Base-by-base conservation (phyloP, 2,329 filamentous ascomycete genomes). In the Phaeomoniella chlamydospora region DNA sequence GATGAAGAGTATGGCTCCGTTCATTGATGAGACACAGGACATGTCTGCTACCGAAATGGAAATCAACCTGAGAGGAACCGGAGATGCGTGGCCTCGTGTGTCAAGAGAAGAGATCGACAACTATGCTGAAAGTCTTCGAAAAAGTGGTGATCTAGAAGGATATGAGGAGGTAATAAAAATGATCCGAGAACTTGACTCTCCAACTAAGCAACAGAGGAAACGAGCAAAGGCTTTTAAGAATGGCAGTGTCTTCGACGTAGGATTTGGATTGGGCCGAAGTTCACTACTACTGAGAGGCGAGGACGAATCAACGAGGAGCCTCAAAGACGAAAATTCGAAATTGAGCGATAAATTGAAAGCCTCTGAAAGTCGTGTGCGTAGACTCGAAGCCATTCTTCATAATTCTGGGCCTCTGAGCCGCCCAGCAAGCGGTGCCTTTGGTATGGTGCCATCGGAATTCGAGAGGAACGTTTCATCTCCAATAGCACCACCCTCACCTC, bases 221-320 rank as follows among this genome's bases (percentile, higher is more conserved):
- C 75, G 85, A 39, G 74, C 90, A 4, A 93, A 88, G 54, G 86
- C 85, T 4, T 96, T 98, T 65, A 94, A 94, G 53, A 90, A 92
- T 51, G 90, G 90, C 12, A 96, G 90, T 51, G 72, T 96, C 26
- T 86, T 94, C 49, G 90, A 96, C 53, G 79, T 80, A n/a, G 18
- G 22, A n/a, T 6, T 36, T 6, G 75, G 74, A 2, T 70, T 94
- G 41, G 85, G 85, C n/a, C 76, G 80, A 49, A 92, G 83, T 44
- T 88, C 85, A 1, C 69, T 94, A 6, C 61, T 94, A 48, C 72
- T 93, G 11, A 77, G 84, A 29, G 86, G 84, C n/a, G 81, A 90
- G 42, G 85, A 93, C 48, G 87, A 94, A 43, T 65, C 87, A 42
- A 69, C 81, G 19, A 70, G 68, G 51, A 80, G 65, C 44, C 57